Evolutionary conservation across 345 rosid species (phyloP), one percentile per base, ranked within the genome.

Genomic region (Pistacia atlantica): DNA sequence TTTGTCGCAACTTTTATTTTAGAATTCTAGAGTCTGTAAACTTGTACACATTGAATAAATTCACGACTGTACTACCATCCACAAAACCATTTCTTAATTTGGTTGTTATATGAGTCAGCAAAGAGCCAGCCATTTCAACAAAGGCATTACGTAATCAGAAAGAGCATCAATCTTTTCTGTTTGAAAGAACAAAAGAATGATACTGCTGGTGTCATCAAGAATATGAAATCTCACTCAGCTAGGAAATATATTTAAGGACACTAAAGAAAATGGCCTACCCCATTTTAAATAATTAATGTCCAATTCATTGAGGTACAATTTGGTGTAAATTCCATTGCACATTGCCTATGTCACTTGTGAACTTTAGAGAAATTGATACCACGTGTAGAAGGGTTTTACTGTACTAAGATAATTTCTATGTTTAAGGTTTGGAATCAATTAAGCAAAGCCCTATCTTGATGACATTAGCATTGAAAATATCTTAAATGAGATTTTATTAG

Each of bases 131-230:
- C 69, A 18, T 25, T 18, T 65, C 20, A 2, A 35, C 49, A 56
- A 72, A 38, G 63, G 68, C 35, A 51, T 70, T 62, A 45, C 64
- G 56, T 65, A 55, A 77, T 51, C 45, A 58, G 59, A 70, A 57
- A 49, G 72, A 56, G 77, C 17, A 78, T n/a, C 67, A 67, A 67
- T 11, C 9, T 57, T 57, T 17, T 57, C 68, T 20, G 55, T 20
- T 69, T 66, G 61, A 20, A 69, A 66, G 69, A 78, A 73, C 77
- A 78, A 67, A 73, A 57, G 75, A 78, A 72, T 66, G 61, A 69
- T 69, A 5, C 62, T 66, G 79, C 69, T 69, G 69, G 75, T 72
- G 81, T 72, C 81, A 78, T 58, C 37, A 37, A 66, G 42, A 72
- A 56, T 31, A 66, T 78, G 51, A 48, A 65, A 64, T 70, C 75